Evolutionary conservation across 1,284 basidiomycete genomes (phyloP).

Genomic region (Fistulinella staudtii): DNA sequence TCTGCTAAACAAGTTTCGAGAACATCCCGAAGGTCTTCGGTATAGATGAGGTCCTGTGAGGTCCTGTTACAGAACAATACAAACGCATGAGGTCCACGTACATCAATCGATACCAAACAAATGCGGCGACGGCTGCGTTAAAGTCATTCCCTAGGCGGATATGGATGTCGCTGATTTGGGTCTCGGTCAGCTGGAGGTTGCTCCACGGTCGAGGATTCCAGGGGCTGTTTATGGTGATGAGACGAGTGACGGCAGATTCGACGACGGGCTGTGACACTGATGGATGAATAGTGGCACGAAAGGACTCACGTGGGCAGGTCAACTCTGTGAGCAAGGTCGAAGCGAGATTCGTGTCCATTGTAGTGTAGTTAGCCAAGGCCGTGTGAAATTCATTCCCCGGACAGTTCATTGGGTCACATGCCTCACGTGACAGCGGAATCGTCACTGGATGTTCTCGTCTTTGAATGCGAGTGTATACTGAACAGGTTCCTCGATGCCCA

Average conservation of each 20-base stretch:
- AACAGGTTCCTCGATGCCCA: too few species aligned
- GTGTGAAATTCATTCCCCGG: too few species aligned
- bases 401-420: too few species aligned
- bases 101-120: conserved; percentile 61
- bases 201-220: conserved; percentile 94
- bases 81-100: conserved; percentile 4
- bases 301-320: too few species aligned
- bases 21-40: conserved; percentile 87
- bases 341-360: too few species aligned
- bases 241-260: conserved; percentile 89
- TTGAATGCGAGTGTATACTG: too few species aligned
- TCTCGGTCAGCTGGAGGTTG: conserved; percentile 69
- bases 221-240: conserved; percentile 94
- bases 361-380: too few species aligned
- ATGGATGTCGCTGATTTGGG: conserved; percentile 92
- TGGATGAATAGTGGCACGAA: too few species aligned
- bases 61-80: too few species aligned
- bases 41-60: conserved; percentile 80
- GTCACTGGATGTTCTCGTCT: too few species aligned
- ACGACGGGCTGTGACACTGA: conserved; percentile 77
- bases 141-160: conserved; percentile 97
- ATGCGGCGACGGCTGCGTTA: conserved; percentile 89
- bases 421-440: too few species aligned
- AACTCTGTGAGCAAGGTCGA: too few species aligned
- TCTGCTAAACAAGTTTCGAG: conserved; percentile 91